Base-by-base conservation (phyloP, 2,329 filamentous ascomycete genomes). In the Neoarthrinium moseri region DNA sequence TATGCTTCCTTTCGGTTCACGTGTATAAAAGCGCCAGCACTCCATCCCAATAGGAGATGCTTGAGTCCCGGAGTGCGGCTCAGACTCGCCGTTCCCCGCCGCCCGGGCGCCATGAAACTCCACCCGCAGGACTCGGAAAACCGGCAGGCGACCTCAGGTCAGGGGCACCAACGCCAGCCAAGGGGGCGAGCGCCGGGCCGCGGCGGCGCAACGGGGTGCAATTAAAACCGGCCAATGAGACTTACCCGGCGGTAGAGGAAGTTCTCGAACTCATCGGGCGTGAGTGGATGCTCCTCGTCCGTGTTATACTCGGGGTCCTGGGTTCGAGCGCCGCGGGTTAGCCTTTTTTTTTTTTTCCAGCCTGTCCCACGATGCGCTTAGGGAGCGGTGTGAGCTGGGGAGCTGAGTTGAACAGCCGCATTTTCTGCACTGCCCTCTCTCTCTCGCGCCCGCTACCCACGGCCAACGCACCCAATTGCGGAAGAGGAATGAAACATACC, bases 221-320 rank as follows among this genome's bases (percentile, higher is more conserved):
- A 40, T n/a, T n/a, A 29, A 29, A 29, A 29, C 26, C 26, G 27
- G 7, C 18, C 20, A 8, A 29, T 36, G 7, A 8, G 32, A 64
- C 74, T 54, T 65, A 80, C 78, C 58, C 66, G 66, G 37, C 66
- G 71, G 35, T 72, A 59, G 7, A 82, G 58, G 50, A 81, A 83
- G 58, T 82, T 82, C 13, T 75, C 67, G 63, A 83, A 82, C 54
- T 83, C 79, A 59, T 79, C 75, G 22, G 63, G 52, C 7, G 71
- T 71, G 49, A 83, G 65, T 7, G 68, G 57, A 55, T 80, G 77
- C 53, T 80, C 72, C 54, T 81, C 77, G 43, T 63, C 63, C 3
- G 67, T 68, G 52, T 81, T 75, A 51, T 70, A 68, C 11, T 66
- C 66, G 20, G 74, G 62, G 58, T 82, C 72, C 78, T 81, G 24